phyloP scores from a whole-genome alignment of 352 stramenopile species.

The Phytophthora cactorum region DNA sequence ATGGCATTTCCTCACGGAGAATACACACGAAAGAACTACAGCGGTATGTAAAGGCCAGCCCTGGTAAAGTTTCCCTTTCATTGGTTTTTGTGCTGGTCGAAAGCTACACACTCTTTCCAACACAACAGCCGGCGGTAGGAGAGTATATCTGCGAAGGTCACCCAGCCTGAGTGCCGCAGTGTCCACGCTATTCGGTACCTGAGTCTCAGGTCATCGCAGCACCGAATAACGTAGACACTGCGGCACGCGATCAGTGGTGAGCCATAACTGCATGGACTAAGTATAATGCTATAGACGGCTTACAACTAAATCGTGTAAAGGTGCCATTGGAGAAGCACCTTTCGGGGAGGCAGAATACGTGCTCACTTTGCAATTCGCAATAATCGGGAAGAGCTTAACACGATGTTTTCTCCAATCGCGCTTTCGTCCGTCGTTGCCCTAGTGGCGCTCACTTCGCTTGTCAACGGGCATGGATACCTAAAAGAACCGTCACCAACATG shows the following conservation, averaged over 20 bases:
- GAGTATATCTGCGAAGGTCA: background rate
- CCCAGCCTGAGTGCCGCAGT: too few species aligned
- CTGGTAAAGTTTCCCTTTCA: background rate
- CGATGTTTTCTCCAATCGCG: constrained; percentile 8
- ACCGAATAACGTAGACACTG: background rate
- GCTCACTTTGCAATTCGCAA: constrained; percentile 14
- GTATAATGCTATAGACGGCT: background rate
- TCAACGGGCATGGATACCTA: constrained; percentile 25
- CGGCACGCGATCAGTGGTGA: constrained; percentile 1
- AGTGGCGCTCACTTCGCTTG: background rate
- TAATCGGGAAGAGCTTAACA: background rate
- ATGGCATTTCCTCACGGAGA: constrained; percentile 1
- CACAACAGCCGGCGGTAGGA: background rate
- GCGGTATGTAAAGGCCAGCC: background rate
- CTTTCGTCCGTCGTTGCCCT: constrained; percentile 11
- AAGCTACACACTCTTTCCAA: background rate
- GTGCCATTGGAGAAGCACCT: background rate
- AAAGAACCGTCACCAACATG: constrained; percentile 25
- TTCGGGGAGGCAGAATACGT: background rate
- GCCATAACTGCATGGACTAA: too few species aligned
- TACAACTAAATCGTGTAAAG: background rate
- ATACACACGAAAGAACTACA: background rate
- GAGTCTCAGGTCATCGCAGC: too few species aligned
- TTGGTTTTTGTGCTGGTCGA: constrained; percentile 7
- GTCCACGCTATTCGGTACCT: too few species aligned